Evolutionary conservation across 2,329 filamentous ascomycete species (phyloP).

Genomic region (Aspergillus persii): DNA sequence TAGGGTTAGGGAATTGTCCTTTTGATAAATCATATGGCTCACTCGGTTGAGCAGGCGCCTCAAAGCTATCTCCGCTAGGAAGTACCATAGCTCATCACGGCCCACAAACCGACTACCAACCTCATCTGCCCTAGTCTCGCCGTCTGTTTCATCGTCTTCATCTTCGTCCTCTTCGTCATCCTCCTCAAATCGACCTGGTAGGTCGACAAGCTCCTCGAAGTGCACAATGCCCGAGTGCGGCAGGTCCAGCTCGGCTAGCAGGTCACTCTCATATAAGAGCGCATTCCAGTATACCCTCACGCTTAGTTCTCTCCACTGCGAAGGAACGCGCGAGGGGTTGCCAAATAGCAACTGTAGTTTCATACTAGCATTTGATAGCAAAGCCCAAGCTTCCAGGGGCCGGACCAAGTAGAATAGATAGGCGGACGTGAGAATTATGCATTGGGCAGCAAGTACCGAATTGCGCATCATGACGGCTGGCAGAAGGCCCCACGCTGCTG

Average conservation of each 20-base stretch:
- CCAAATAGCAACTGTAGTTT: slow-evolving; percentile 78
- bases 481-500: slow-evolving; percentile 73
- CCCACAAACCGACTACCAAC: slow-evolving; percentile 56
- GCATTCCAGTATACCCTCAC: slow-evolving; percentile 84
- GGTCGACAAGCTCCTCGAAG: slow-evolving; percentile 74
- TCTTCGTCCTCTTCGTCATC: slow-evolving; percentile 46
- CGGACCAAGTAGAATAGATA: slow-evolving; percentile 81
- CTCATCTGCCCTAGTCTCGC: not conserved
- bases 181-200: slow-evolving; percentile 73
- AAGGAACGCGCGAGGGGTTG: slow-evolving; percentile 67
- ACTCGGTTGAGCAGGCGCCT: slow-evolving; percentile 74
- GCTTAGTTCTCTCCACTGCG: slow-evolving; percentile 68
- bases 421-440: slow-evolving; percentile 74
- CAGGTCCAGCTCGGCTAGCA: slow-evolving; percentile 75
- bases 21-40: slow-evolving; percentile 76
- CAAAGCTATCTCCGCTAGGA: slow-evolving; percentile 77
- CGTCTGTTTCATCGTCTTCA: not conserved
- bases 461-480: slow-evolving; percentile 78
- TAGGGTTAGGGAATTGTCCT: slow-evolving; percentile 68
- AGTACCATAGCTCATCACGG: slow-evolving; percentile 81
- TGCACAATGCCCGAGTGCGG: slow-evolving; percentile 80
- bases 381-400: slow-evolving; percentile 78
- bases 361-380: slow-evolving; percentile 75
- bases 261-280: slow-evolving; percentile 74
- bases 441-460: slow-evolving; percentile 74